Evolutionary conservation across 345 rosid genomes (phyloP).

Genomic region (Boechera divaricarpa): DNA sequence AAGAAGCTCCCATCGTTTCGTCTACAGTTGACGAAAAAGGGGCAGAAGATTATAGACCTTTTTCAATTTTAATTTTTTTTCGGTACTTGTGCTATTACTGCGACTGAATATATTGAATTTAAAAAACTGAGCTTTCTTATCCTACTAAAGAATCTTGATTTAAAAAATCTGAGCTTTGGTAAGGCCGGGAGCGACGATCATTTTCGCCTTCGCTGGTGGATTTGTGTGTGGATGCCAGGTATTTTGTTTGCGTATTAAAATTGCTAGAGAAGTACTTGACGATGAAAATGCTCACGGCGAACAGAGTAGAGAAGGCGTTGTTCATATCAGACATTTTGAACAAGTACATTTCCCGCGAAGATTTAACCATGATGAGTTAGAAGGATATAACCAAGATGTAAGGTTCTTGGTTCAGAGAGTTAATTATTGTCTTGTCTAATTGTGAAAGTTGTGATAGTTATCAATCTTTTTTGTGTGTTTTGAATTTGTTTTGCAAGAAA

Average conservation of each 20-base stretch:
- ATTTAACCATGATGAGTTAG: slow-evolving; percentile 50
- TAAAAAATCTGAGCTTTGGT: no score
- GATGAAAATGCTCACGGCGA: slow-evolving; percentile 45
- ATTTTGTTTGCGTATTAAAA: slow-evolving; percentile 49
- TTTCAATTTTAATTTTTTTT: no score
- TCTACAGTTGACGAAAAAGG: no score
- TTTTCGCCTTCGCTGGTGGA: no score
- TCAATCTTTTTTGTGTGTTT: background rate
- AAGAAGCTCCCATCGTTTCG: no score
- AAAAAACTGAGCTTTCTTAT: no score
- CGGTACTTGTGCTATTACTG: no score
- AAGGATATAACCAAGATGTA: slow-evolving; percentile 52
- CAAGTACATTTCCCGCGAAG: slow-evolving; percentile 67
- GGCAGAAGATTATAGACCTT: no score
- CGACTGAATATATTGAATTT: no score
- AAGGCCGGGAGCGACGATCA: no score
- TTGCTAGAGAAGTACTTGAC: slow-evolving; percentile 76
- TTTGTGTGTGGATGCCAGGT: no score
- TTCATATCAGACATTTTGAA: slow-evolving; percentile 64
- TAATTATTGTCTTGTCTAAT: slow-evolving; percentile 11
- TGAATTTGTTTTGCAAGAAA: slow-evolving; percentile 54
- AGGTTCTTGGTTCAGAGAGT: slow-evolving; percentile 50
- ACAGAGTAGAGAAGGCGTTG: slow-evolving; percentile 58
- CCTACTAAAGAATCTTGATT: no score
- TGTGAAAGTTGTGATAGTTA: slow-evolving; percentile 21